phyloP scores from a whole-genome alignment of 2,329 filamentous ascomycete genomes.

The Sporothrix phasma region DNA sequence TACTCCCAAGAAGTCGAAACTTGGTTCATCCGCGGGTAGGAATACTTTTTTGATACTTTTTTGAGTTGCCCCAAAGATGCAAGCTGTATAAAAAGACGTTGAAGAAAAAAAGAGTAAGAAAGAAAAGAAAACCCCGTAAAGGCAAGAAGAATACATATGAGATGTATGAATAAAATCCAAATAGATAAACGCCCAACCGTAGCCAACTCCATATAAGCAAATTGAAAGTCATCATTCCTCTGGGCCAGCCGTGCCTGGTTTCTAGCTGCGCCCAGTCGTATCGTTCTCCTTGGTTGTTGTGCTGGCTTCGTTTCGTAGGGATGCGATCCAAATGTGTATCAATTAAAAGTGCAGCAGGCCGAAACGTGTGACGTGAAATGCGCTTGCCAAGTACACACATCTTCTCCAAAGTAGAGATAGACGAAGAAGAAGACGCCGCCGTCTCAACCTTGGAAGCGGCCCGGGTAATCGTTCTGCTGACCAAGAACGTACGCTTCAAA shows the following conservation, averaged over 20 bases:
- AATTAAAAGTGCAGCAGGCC: background rate
- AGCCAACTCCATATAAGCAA: background rate
- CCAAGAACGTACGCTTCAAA: slow-evolving; percentile 34
- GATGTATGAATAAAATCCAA: background rate
- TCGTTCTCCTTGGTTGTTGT: background rate
- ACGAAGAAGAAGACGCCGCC: background rate
- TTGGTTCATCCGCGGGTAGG: too few relatives aligned
- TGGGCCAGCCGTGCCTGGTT: background rate
- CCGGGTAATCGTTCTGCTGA: slow-evolving; percentile 29
- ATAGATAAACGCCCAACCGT: background rate
- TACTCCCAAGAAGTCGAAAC: too few relatives aligned
- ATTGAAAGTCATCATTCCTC: background rate
- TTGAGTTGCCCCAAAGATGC: slow-evolving; percentile 16
- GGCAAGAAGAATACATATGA: background rate
- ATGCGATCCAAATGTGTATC: slow-evolving; percentile 1
- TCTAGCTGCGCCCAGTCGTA: background rate
- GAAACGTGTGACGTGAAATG: background rate
- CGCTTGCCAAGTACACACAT: background rate
- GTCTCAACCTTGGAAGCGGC: slow-evolving; percentile 8
- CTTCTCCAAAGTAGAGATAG: background rate
- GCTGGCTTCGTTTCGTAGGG: background rate
- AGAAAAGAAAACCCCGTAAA: background rate
- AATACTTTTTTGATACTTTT: background rate
- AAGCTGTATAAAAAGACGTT: slow-evolving; percentile 4
- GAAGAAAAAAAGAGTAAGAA: background rate